Evolutionary conservation across 2,329 filamentous ascomycete genomes (phyloP).

Genomic region (Cadophora malorum): DNA sequence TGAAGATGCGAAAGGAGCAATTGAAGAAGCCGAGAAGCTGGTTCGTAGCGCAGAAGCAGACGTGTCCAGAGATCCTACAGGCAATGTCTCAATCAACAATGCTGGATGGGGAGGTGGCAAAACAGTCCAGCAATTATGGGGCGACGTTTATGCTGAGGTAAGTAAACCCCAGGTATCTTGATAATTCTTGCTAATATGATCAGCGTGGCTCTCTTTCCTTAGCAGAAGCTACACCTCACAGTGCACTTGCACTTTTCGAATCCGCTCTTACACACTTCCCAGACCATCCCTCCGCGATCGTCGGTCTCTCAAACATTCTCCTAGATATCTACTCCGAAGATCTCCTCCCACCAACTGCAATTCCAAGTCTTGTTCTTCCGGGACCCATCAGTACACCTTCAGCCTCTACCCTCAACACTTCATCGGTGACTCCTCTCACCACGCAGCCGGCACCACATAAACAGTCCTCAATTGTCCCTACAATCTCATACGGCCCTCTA

Average conservation of each 20-base stretch:
- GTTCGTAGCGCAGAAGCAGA: constrained; percentile 74
- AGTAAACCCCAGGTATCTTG: constrained; percentile 43
- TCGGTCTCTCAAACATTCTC: constrained; percentile 83
- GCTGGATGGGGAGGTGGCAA: constrained; percentile 80
- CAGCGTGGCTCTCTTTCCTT: constrained; percentile 45
- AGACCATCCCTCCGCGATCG: constrained; percentile 80
- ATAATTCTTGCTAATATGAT: constrained; percentile 29
- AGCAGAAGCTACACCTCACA: constrained; percentile 55
- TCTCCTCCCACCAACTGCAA: constrained; percentile 63
- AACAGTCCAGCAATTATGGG: constrained; percentile 84
- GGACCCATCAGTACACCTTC: constrained; percentile 37
- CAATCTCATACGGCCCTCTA: constrained; percentile 42
- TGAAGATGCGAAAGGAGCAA: constrained; percentile 80
- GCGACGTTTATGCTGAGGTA: constrained; percentile 83
- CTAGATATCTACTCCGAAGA: constrained; percentile 82
- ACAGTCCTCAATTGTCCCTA: constrained; percentile 25
- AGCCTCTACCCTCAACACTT: constrained; percentile 37
- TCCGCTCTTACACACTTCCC: constrained; percentile 78
- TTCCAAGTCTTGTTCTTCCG: constrained; percentile 44
- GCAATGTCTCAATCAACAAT: constrained; percentile 65
- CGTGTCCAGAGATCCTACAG: constrained; percentile 65
- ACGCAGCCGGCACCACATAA: constrained; percentile 27
- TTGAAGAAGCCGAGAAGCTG: constrained; percentile 81
- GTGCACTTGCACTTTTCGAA: constrained; percentile 81
- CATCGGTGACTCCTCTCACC: constrained; percentile 30